These are phyloP conservation scores for Clonostachys sp. DNA, from an alignment of 2,329 filamentous ascomycete species.

Conservation along the genomic window DNA sequence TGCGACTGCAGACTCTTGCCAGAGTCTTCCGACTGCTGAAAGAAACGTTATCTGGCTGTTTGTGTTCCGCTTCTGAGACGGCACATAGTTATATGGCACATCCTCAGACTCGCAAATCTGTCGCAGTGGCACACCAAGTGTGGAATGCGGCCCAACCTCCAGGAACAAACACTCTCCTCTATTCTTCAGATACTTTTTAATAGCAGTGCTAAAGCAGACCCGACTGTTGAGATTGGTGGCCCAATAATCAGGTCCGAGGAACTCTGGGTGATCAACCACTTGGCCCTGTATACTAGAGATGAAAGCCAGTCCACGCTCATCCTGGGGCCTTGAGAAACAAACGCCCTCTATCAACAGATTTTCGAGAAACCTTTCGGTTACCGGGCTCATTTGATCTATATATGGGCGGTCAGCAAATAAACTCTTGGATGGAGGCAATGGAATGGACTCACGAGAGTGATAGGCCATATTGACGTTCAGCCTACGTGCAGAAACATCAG, in stretches of 20 bases:
- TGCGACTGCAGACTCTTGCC: not conserved
- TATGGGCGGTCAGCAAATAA: no score
- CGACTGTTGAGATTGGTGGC: conserved; percentile 6
- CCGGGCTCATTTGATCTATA: not conserved
- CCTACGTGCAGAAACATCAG: conserved; percentile 23
- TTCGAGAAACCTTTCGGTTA: conserved; percentile 8
- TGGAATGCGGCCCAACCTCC: conserved; percentile 7
- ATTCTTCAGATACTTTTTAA: conserved; percentile 3
- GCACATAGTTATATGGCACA: not conserved
- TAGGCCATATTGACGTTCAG: conserved; percentile 40
- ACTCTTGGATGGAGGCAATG: no score
- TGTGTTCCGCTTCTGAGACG: not conserved
- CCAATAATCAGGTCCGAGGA: conserved; percentile 1
- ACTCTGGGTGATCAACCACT: not conserved
- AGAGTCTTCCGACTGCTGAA: not conserved
- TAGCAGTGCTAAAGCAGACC: conserved; percentile 4
- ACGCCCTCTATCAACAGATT: no score
- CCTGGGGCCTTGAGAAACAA: no score
- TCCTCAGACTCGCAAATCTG: conserved; percentile 5
- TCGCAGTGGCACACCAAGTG: conserved; percentile 4
- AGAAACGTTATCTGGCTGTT: not conserved
- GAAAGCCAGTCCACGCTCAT: not conserved
- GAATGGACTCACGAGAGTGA: conserved; percentile 28
- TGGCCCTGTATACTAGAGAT: not conserved
- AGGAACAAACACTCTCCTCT: conserved; percentile 11